Percentiles rank a stretch among this genome's conserved stretches.
Conservation (phyloP, 345 rosid genomes). For the Gossypium thurberi region DNA sequence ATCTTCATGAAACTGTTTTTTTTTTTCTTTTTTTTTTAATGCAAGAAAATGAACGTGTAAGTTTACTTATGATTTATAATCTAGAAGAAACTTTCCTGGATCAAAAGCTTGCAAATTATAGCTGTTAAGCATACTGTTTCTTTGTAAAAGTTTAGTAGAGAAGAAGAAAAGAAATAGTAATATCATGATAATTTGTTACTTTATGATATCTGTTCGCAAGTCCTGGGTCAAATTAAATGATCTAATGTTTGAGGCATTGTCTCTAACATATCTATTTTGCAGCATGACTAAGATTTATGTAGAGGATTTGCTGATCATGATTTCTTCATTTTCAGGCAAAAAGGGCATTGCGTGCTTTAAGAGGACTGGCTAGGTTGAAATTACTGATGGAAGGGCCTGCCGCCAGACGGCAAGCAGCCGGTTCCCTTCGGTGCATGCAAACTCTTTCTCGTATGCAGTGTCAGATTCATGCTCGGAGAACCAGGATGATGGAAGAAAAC, state of each 20-base stretch:
- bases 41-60: background rate
- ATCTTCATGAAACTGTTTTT: background rate
- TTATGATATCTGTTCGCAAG: too few relatives aligned
- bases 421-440: constrained; percentile 79
- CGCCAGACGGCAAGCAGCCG: constrained; percentile 74
- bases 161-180: too few relatives aligned
- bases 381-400: constrained; percentile 71
- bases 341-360: constrained; percentile 74
- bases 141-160: too few relatives aligned
- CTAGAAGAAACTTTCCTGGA: background rate
- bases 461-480: constrained; percentile 71
- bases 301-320: background rate
- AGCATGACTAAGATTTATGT: background rate
- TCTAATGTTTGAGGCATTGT: background rate
- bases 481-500: constrained; percentile 86
- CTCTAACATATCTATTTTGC: background rate
- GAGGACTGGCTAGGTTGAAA: constrained; percentile 82
- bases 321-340: constrained; percentile 52
- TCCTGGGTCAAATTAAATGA: too few relatives aligned
- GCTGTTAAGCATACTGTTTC: too few relatives aligned
- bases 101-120: background rate
- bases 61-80: background rate
- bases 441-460: constrained; percentile 82
- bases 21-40: background rate
- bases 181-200: too few relatives aligned